These are phyloP conservation scores for Phytophthora syringae DNA, from an alignment of 352 stramenopile species.

Conservation along the genomic window DNA sequence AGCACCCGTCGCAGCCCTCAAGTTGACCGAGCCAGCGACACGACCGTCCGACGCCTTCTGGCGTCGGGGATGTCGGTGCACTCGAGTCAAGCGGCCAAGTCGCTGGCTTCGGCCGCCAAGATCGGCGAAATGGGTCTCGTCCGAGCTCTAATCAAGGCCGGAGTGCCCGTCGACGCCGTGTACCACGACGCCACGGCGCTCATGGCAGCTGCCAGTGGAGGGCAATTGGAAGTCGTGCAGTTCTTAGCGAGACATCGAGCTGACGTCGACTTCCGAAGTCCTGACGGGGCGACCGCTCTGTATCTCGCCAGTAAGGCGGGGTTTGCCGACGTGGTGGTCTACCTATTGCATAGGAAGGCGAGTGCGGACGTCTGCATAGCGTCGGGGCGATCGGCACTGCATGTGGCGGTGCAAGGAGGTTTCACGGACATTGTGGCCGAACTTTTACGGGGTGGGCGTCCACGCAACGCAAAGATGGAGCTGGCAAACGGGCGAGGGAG, in stretches of 20 bases:
- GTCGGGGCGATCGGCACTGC: slow-evolving; percentile 20
- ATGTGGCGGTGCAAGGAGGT: slow-evolving; percentile 28
- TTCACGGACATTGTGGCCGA: slow-evolving; percentile 22
- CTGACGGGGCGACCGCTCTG: slow-evolving; percentile 29
- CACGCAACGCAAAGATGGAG: slow-evolving; percentile 22
- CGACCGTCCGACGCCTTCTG: slow-evolving; percentile 17
- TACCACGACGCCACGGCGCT: slow-evolving; percentile 86
- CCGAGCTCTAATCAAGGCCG: slow-evolving; percentile 25
- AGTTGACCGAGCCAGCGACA: slow-evolving; percentile 22
- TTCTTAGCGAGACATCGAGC: slow-evolving; percentile 58
- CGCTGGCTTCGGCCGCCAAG: slow-evolving; percentile 22
- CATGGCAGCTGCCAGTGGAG: slow-evolving; percentile 89
- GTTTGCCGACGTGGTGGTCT: slow-evolving; percentile 13
- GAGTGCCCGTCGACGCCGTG: slow-evolving; percentile 26
- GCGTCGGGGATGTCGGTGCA: slow-evolving; percentile 27
- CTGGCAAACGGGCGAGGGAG: slow-evolving; percentile 21
- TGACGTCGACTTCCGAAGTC: slow-evolving; percentile 19
- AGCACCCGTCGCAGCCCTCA: slow-evolving; percentile 11
- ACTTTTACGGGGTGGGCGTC: slow-evolving; percentile 23
- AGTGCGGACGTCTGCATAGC: slow-evolving; percentile 21
- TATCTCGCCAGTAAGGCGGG: slow-evolving; percentile 25
- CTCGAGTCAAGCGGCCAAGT: slow-evolving; percentile 23
- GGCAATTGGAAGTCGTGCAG: slow-evolving; percentile 79
- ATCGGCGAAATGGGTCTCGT: slow-evolving; percentile 28
- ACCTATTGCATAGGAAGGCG: slow-evolving; percentile 22